A percentile compares a stretch with the other conserved stretches of the same genome.
These are phyloP conservation scores for Peronospora destructor DNA, from an alignment of 352 stramenopile species.

Conservation along the genomic window DNA sequence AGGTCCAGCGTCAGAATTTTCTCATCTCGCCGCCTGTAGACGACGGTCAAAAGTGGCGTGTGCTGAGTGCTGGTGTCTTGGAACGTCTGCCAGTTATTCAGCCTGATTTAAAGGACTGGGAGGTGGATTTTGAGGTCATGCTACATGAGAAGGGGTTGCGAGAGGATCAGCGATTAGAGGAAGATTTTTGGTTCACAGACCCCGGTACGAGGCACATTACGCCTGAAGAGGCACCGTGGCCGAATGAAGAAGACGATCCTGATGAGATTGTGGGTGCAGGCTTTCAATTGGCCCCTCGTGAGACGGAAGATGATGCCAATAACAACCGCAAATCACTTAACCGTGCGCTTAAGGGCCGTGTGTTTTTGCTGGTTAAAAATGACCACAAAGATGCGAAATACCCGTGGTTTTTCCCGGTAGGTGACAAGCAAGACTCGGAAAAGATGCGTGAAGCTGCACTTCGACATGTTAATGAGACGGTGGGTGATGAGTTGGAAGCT, in stretches of 20 bases:
- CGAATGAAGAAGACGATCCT: slow-evolving; percentile 49
- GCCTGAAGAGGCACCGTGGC: slow-evolving; percentile 64
- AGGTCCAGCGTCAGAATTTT: slow-evolving; percentile 51
- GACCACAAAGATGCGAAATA: slow-evolving; percentile 39
- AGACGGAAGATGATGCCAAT: slow-evolving; percentile 65
- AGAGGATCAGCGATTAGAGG: slow-evolving; percentile 67
- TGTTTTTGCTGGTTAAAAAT: slow-evolving; percentile 76
- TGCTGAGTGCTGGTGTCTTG: slow-evolving; percentile 64
- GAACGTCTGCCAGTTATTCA: slow-evolving; percentile 72
- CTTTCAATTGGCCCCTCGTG: slow-evolving; percentile 67
- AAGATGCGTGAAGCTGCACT: slow-evolving; percentile 80
- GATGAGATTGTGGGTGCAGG: slow-evolving; percentile 68
- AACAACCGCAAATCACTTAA: slow-evolving; percentile 86
- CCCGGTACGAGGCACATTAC: slow-evolving; percentile 60
- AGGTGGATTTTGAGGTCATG: slow-evolving; percentile 67
- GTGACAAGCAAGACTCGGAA: slow-evolving; percentile 50
- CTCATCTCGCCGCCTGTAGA: slow-evolving; percentile 41
- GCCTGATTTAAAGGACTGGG: slow-evolving; percentile 66
- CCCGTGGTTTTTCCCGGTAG: slow-evolving; percentile 74
- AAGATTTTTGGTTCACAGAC: slow-evolving; percentile 85
- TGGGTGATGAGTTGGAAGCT: slow-evolving; percentile 43
- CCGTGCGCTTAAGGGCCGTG: slow-evolving; percentile 68
- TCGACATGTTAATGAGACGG: slow-evolving; percentile 41
- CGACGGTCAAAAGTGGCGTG: slow-evolving; percentile 78
- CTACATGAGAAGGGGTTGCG: slow-evolving; percentile 70